Conservation (phyloP, 2,329 filamentous ascomycete genomes). For the Colletotrichum sp. region DNA sequence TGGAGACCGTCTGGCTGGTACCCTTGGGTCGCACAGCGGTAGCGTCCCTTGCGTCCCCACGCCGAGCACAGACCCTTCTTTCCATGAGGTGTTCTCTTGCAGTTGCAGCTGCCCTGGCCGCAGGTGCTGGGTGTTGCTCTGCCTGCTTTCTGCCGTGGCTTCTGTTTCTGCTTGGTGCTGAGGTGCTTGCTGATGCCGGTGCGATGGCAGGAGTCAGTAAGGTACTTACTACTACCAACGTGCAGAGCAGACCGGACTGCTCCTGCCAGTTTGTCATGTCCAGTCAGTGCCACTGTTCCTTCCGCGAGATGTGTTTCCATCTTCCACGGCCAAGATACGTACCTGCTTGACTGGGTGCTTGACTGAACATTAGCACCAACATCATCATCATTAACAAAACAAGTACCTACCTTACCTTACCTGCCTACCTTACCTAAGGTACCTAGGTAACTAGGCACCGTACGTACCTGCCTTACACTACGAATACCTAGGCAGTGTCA, state of each 20-base stretch:
- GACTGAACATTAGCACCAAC: neutral
- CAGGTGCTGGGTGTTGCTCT: neutral
- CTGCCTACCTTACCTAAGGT: neutral
- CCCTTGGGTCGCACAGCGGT: slow-evolving; percentile 25
- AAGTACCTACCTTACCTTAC: neutral
- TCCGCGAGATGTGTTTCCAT: neutral
- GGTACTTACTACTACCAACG: neutral
- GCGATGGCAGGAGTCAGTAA: neutral
- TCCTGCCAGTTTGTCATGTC: neutral
- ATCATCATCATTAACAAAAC: neutral
- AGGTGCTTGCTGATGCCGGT: neutral
- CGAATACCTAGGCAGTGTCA: neutral
- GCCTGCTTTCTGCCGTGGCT: neutral
- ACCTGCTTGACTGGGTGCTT: neutral
- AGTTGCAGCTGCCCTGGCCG: neutral
- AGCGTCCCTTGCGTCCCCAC: slow-evolving; percentile 25
- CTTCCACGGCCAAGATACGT: neutral
- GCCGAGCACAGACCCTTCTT: slow-evolving; percentile 26
- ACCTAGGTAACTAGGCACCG: neutral
- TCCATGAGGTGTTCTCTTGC: neutral
- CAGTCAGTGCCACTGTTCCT: neutral
- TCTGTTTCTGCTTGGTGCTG: neutral
- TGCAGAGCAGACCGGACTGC: neutral
- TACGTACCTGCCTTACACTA: neutral
- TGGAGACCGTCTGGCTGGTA: slow-evolving; percentile 27